Conservation (phyloP, 768 basidiomycete species). For the Cystofilobasidium macerans region DNA sequence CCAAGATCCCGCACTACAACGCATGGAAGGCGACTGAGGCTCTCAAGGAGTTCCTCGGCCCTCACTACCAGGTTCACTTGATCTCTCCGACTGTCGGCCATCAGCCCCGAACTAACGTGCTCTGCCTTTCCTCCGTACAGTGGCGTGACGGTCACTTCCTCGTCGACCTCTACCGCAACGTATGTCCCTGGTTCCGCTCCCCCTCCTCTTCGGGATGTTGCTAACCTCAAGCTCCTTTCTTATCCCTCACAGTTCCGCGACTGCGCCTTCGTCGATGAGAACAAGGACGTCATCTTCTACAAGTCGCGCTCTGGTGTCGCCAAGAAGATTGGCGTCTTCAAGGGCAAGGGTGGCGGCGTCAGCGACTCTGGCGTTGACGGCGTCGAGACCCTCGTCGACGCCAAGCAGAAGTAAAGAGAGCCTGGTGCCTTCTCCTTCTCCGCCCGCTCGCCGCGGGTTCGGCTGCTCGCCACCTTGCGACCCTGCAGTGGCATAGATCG, state of each 20-base stretch:
- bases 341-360: slow-evolving; percentile 42
- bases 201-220: background rate
- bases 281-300: slow-evolving; percentile 65
- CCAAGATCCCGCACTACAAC: slow-evolving; percentile 85
- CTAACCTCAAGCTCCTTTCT: no score
- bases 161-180: slow-evolving; percentile 58
- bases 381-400: background rate
- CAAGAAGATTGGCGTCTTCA: slow-evolving; percentile 48
- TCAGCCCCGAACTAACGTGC: slow-evolving; percentile 45
- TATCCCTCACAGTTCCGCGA: background rate
- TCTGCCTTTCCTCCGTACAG: slow-evolving; percentile 36
- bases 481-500: no score
- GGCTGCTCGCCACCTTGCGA: no score
- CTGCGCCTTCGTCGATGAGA: slow-evolving; percentile 74
- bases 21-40: slow-evolving; percentile 81
- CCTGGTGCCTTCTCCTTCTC: no score
- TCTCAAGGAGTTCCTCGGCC: slow-evolving; percentile 62
- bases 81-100: slow-evolving; percentile 48
- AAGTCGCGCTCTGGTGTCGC: slow-evolving; percentile 77
- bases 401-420: background rate
- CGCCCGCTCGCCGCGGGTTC: no score
- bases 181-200: slow-evolving; percentile 45
- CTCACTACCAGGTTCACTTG: slow-evolving; percentile 45
- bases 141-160: slow-evolving; percentile 40
- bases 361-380: slow-evolving; percentile 59